phyloP scores from a whole-genome alignment of 2,329 filamentous ascomycete genomes.

The Xylogone sp. region DNA sequence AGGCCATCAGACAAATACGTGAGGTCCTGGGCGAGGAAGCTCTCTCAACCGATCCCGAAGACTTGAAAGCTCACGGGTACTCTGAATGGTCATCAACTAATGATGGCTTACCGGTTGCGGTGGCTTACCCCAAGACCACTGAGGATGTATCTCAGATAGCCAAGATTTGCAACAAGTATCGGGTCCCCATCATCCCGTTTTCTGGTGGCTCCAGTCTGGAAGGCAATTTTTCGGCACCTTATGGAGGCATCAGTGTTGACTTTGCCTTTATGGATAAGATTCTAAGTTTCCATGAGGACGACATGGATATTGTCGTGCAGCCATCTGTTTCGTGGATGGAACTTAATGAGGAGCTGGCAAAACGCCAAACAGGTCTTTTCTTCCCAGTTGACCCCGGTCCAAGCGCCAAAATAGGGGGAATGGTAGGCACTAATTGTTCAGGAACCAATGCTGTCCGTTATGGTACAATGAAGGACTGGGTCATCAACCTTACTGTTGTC shows the following conservation, averaged over 20 bases:
- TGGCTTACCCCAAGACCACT: conserved; percentile 60
- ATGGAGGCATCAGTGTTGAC: conserved; percentile 84
- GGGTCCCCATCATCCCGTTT: conserved; percentile 77
- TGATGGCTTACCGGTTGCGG: conserved; percentile 57
- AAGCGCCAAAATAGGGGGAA: conserved; percentile 73
- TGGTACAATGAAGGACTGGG: conserved; percentile 86
- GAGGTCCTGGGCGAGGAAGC: conserved; percentile 47
- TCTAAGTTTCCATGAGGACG: conserved; percentile 73
- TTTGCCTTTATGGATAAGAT: conserved; percentile 86
- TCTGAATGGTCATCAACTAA: conserved; percentile 65
- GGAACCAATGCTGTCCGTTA: conserved; percentile 79
- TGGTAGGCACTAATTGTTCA: conserved; percentile 76
- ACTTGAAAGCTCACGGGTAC: conserved; percentile 59
- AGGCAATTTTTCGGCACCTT: conserved; percentile 84
- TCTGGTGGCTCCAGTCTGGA: conserved; percentile 85
- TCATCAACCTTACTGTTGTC: conserved; percentile 78
- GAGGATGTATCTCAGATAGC: conserved; percentile 57
- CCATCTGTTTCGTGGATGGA: conserved; percentile 91
- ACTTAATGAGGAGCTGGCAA: conserved; percentile 67
- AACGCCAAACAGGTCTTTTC: conserved; percentile 73
- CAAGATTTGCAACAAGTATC: conserved; percentile 72
- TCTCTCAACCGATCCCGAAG: conserved; percentile 60
- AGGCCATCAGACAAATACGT: conserved; percentile 56
- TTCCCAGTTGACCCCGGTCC: conserved; percentile 80
- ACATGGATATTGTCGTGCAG: conserved; percentile 92